phyloP scores from a whole-genome alignment of 306 rosid species.

The Quercus ilex region DNA sequence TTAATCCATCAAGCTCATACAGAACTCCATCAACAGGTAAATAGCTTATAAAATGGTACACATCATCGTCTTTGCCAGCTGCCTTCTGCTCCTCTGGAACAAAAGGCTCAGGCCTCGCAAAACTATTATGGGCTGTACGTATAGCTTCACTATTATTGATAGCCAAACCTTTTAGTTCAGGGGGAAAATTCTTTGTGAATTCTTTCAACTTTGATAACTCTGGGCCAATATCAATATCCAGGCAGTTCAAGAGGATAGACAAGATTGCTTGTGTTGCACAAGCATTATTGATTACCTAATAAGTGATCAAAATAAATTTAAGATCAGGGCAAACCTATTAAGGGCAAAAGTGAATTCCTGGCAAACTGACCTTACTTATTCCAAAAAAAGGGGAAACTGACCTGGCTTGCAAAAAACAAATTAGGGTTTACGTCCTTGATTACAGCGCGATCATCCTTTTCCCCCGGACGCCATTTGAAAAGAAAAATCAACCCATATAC shows the following conservation, averaged over 20 bases:
- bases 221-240: conserved; percentile 82
- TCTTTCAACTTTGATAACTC: conserved; percentile 83
- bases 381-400: conserved; percentile 19
- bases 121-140: conserved; percentile 91
- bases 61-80: conserved; percentile 84
- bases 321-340: conserved; percentile 12
- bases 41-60: conserved; percentile 96
- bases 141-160: conserved; percentile 94
- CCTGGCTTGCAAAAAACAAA: conserved; percentile 98
- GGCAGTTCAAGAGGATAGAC: conserved; percentile 92
- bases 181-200: conserved; percentile 87
- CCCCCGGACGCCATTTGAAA: conserved; percentile 99
- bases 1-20: conserved; percentile 95
- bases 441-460: conserved; percentile 83
- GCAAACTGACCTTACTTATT: conserved; percentile 45
- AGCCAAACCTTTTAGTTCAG: conserved; percentile 96
- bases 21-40: conserved; percentile 86
- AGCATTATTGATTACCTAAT: conserved; percentile 92
- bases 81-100: conserved; percentile 88
- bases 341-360: neutral
- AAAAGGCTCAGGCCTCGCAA: conserved; percentile 97
- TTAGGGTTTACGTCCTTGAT: conserved; percentile 94
- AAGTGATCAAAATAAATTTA: neutral
- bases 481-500: conserved; percentile 94
- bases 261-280: conserved; percentile 99